Percentiles rank a stretch among this genome's conserved stretches.
These are phyloP conservation scores for Sonneratia alba DNA, from an alignment of 345 rosid genomes.

Conservation along the genomic window DNA sequence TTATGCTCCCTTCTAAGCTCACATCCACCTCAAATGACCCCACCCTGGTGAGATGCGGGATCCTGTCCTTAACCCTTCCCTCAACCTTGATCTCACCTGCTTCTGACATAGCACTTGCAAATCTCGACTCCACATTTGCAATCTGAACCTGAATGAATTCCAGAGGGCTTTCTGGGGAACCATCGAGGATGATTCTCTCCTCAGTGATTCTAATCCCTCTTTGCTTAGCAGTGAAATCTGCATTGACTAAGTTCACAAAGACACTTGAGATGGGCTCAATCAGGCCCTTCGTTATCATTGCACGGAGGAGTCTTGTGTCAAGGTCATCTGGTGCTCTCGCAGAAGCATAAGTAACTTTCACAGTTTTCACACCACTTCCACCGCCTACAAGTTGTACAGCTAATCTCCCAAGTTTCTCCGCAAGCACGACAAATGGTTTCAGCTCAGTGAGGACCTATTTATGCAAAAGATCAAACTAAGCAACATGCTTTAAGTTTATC, in stretches of 20 bases:
- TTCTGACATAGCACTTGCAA: constrained; percentile 70
- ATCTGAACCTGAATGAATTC: constrained; percentile 67
- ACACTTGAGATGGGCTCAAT: constrained; percentile 71
- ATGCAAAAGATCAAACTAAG: background rate
- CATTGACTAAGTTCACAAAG: constrained; percentile 68
- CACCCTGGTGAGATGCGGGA: constrained; percentile 68
- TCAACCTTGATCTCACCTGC: constrained; percentile 60
- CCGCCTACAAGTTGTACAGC: constrained; percentile 80
- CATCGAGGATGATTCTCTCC: constrained; percentile 48
- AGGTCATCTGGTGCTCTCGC: constrained; percentile 72
- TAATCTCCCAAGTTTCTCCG: constrained; percentile 67
- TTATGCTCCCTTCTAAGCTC: constrained; percentile 69
- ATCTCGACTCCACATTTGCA: constrained; percentile 59
- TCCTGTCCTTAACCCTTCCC: constrained; percentile 65
- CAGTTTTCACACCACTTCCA: constrained; percentile 77
- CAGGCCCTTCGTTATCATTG: constrained; percentile 71
- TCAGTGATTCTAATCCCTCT: constrained; percentile 66
- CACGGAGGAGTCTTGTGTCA: constrained; percentile 78
- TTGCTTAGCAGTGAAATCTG: constrained; percentile 74
- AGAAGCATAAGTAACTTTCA: constrained; percentile 69
- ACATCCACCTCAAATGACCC: constrained; percentile 76
- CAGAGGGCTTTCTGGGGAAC: constrained; percentile 65
- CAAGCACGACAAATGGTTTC: constrained; percentile 67
- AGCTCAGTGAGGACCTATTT: constrained; percentile 65
- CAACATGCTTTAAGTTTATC: background rate